These are phyloP conservation scores for Fusarium concolor DNA, from an alignment of 2,329 filamentous ascomycete species.

Conservation along the genomic window DNA sequence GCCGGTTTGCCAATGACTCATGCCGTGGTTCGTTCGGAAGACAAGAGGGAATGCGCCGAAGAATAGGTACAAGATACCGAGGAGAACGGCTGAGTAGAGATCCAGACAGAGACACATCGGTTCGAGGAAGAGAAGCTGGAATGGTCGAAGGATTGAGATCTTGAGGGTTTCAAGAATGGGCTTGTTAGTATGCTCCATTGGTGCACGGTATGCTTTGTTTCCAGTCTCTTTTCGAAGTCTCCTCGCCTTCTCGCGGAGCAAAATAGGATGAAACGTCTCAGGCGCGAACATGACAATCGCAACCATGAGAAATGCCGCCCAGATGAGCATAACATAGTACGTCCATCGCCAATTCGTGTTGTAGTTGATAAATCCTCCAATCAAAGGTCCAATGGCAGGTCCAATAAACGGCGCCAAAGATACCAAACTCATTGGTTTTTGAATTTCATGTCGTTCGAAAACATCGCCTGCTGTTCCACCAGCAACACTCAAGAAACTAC, in stretches of 20 bases:
- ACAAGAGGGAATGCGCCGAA: slow-evolving; percentile 87
- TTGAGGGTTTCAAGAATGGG: not conserved
- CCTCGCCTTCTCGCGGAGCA: slow-evolving; percentile 20
- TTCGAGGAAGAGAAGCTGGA: slow-evolving; percentile 79
- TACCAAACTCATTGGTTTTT: slow-evolving; percentile 38
- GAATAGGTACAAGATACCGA: slow-evolving; percentile 86
- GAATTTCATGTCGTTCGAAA: slow-evolving; percentile 24
- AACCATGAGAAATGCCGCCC: slow-evolving; percentile 21
- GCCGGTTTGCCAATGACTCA: slow-evolving; percentile 71
- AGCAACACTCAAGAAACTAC: slow-evolving; percentile 35
- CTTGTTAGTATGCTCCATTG: slow-evolving; percentile 9
- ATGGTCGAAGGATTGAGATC: slow-evolving; percentile 68
- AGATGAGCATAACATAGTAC: slow-evolving; percentile 39
- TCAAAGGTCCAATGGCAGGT: slow-evolving; percentile 29
- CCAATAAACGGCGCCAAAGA: slow-evolving; percentile 37
- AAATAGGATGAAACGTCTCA: slow-evolving; percentile 38
- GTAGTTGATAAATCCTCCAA: slow-evolving; percentile 39
- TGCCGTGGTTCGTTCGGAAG: slow-evolving; percentile 76
- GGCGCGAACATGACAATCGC: slow-evolving; percentile 29
- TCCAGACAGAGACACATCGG: slow-evolving; percentile 85
- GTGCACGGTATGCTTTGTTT: slow-evolving; percentile 3
- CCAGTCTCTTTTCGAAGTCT: slow-evolving; percentile 29
- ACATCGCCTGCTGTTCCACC: slow-evolving; percentile 39
- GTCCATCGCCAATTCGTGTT: slow-evolving; percentile 38
- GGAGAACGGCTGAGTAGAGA: slow-evolving; percentile 80